phyloP scores from a whole-genome alignment of 1,284 basidiomycete species.

The Pisolithus thermaeus region DNA sequence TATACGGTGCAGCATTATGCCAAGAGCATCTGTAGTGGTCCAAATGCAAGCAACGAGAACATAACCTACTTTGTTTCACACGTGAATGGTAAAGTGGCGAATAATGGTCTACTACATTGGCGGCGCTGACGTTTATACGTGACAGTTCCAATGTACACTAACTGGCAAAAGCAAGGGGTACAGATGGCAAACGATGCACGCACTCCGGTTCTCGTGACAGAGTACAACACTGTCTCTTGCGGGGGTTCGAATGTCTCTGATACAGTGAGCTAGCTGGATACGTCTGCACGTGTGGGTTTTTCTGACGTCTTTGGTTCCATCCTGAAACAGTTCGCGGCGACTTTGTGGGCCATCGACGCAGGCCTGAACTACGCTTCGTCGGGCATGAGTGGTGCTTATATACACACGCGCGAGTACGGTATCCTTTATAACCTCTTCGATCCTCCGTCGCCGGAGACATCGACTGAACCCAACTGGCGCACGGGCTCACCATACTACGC shows the following conservation, averaged over 20 bases:
- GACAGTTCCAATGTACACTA: conserved; percentile 24
- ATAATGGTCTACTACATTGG: neutral
- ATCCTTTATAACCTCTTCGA: conserved; percentile 39
- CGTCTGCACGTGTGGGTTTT: neutral
- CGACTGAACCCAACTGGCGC: conserved; percentile 25
- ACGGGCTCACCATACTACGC: conserved; percentile 35
- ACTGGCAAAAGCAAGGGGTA: conserved; percentile 30
- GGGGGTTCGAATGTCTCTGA: conserved; percentile 37
- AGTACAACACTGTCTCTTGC: conserved; percentile 52
- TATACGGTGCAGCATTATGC: conserved; percentile 35
- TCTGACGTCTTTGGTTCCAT: neutral
- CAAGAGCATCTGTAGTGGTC: conserved; percentile 26
- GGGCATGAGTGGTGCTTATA: conserved; percentile 25
- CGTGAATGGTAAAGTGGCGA: conserved; percentile 23
- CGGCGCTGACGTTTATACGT: neutral
- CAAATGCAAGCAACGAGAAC: conserved; percentile 30
- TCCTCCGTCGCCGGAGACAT: conserved; percentile 29
- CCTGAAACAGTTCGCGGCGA: conserved; percentile 38
- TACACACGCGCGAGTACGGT: conserved; percentile 33
- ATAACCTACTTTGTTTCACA: conserved; percentile 31
- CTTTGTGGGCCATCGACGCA: conserved; percentile 43
- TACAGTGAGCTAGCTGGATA: conserved; percentile 14
- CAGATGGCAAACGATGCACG: conserved; percentile 19
- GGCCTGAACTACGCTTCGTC: conserved; percentile 24
- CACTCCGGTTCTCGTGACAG: conserved; percentile 41